Base-by-base conservation (phyloP, 2,329 filamentous ascomycete genomes). In the Tricladium varicosporioides region DNA sequence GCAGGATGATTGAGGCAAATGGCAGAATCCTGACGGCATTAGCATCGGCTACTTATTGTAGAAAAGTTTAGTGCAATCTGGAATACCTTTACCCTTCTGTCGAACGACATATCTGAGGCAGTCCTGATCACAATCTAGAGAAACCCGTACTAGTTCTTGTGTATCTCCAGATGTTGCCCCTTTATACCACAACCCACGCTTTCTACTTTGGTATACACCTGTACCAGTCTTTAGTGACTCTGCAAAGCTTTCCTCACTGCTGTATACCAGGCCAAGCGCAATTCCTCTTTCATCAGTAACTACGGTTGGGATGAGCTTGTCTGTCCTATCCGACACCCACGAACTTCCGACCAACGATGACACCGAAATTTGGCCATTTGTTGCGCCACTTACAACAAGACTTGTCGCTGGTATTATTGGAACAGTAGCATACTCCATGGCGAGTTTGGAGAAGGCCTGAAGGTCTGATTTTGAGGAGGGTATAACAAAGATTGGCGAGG, bases 171-270 rank as follows among this genome's bases (percentile, higher is more conserved):
- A 97, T 8, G 89, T 94, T 52, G 92, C 90, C 5, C 94, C 94
- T 77, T 99, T 99, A 74, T 96, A 88, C 94, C 94, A 99, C 27
- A 99, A 75, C 0, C 94, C 94, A 46, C 94, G 84, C 78, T 97
- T 97, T 52, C 94, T 83, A 76, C 93, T 97, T 75, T 97, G 92
- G 72, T 99, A 99, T 40, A 97, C 93, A 32, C 94, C 70, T 11
- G 82, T 80, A 16, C 87, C 86, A 7, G 91, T 96, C 67, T 84
- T 84, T 59, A 99, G 72, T 40, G 93, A 93, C 75, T 96, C 93
- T 8, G 85, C 80, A 33, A 99, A 85, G 71, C 93, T 97, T 73
- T 95, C 90, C 61, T 89, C 85, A 69, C 90, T 97, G 74, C 92
- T 96, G 79, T 97, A 99, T 15, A 97, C 94, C 62, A 99, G 76